These are phyloP conservation scores for Clitopilus passeckerianus DNA, from an alignment of 768 basidiomycete genomes.

Conservation along the genomic window DNA sequence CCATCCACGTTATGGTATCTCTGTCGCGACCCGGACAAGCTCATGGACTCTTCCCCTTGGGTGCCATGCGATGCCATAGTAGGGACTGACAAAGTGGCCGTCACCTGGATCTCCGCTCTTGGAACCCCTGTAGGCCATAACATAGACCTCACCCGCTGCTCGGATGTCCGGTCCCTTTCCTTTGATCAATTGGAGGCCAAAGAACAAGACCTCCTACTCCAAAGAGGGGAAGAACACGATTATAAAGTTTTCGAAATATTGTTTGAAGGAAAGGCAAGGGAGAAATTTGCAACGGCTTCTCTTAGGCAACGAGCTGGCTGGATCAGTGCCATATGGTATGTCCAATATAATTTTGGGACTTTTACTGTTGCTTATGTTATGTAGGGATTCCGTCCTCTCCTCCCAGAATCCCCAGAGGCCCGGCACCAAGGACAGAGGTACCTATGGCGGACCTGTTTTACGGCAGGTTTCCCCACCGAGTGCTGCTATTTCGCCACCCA, in stretches of 20 bases:
- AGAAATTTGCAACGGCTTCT: conserved; percentile 59
- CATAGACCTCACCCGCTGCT: conserved; percentile 46
- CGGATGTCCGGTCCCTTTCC: conserved; percentile 60
- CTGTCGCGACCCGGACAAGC: conserved; percentile 19
- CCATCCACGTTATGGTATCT: conserved; percentile 47
- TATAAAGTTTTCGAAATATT: conserved; percentile 61
- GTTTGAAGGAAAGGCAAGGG: conserved; percentile 45
- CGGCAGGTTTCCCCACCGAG: not conserved
- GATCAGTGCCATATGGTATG: conserved; percentile 71
- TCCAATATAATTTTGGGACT: conserved; percentile 1
- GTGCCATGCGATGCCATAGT: conserved; percentile 35
- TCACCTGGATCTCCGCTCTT: conserved; percentile 39
- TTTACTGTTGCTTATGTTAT: not conserved
- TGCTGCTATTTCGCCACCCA: not conserved
- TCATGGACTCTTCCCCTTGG: conserved; percentile 34
- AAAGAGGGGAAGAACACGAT: conserved; percentile 28
- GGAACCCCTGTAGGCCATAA: conserved; percentile 30
- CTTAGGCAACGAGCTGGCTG: conserved; percentile 64
- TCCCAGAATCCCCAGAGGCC: conserved; percentile 15
- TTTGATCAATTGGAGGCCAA: conserved; percentile 33
- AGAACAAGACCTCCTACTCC: conserved; percentile 39
- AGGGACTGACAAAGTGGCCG: conserved; percentile 30
- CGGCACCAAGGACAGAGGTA: not conserved
- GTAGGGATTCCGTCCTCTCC: conserved; percentile 57
- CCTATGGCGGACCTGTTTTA: not conserved